Evolutionary conservation across 768 basidiomycete species (phyloP).

Genomic region (Daedaleopsis nitida): DNA sequence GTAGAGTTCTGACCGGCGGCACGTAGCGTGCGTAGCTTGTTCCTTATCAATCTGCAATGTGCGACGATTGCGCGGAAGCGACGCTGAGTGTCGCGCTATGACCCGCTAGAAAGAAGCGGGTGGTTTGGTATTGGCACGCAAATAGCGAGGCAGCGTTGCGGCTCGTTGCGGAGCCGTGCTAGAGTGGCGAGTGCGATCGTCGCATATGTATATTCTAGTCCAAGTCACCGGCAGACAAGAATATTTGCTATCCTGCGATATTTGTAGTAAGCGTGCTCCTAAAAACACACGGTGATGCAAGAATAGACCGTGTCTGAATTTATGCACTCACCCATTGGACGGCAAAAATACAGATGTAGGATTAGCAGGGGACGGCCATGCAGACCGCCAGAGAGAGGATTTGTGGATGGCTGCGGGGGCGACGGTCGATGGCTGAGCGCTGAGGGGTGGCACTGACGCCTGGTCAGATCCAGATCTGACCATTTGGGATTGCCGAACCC

Average conservation of each 20-base stretch:
- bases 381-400: background rate
- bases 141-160: background rate
- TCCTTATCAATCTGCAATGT: background rate
- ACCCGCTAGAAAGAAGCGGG: too few species aligned
- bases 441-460: too few species aligned
- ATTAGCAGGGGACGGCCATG: background rate
- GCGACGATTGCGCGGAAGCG: background rate
- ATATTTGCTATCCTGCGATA: constrained; percentile 4
- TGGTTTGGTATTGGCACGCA: background rate
- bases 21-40: too few species aligned
- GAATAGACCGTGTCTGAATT: background rate
- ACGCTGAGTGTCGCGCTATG: too few species aligned
- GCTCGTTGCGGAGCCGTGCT: background rate
- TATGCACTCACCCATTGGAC: constrained; percentile 4
- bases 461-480: constrained; percentile 6
- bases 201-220: background rate
- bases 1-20: too few species aligned
- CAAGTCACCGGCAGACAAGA: background rate
- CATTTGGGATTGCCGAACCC: constrained; percentile 1
- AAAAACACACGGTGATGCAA: background rate
- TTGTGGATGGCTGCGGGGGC: background rate
- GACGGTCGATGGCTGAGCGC: too few species aligned
- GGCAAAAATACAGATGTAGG: background rate
- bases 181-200: background rate
- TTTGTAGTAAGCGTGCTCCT: background rate